A percentile compares a stretch with the other conserved stretches of the same genome.
These are phyloP conservation scores for Agrocybe praecox DNA, from an alignment of 768 basidiomycete genomes.

Conservation along the genomic window DNA sequence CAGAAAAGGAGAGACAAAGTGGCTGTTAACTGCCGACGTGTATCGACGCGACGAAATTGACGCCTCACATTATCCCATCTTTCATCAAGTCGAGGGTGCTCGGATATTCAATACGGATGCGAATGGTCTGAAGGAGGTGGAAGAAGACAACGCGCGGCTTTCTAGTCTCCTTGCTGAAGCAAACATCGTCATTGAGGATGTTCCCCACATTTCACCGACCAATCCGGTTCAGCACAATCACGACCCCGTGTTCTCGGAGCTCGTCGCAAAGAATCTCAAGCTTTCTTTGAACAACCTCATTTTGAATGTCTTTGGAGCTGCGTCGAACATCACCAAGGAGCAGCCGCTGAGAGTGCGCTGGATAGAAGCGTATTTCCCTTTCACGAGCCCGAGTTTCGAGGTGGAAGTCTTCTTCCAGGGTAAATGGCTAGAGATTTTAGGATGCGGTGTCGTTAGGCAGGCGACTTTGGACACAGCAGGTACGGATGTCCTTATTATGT, in stretches of 20 bases:
- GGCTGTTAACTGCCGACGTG: conserved; percentile 95
- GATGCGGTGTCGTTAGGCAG: conserved; percentile 90
- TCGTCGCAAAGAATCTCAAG: conserved; percentile 86
- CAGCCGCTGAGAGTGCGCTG: conserved; percentile 89
- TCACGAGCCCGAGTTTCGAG: conserved; percentile 97
- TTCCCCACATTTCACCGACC: conserved; percentile 66
- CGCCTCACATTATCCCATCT: conserved; percentile 93
- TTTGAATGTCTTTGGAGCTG: conserved; percentile 75
- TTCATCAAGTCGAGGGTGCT: conserved; percentile 98
- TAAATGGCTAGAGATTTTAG: conserved; percentile 96
- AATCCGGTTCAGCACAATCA: conserved; percentile 87
- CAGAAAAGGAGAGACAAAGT: conserved; percentile 69
- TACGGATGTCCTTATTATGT: conserved; percentile 38
- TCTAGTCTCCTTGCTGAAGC: conserved; percentile 60
- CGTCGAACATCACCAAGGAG: conserved; percentile 46
- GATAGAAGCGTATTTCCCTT: conserved; percentile 99
- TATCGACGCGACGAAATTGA: conserved; percentile 99
- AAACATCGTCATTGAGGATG: conserved; percentile 87
- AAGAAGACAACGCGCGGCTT: conserved; percentile 72
- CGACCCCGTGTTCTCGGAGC: conserved; percentile 69
- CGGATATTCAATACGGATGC: conserved; percentile 70
- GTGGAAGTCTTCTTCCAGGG: conserved; percentile 97
- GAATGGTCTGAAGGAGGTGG: conserved; percentile 60
- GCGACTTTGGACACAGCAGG: conserved; percentile 86
- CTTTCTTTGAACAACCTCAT: conserved; percentile 87